phyloP scores from a whole-genome alignment of 352 stramenopile species.

The Globisporangium cylindrosporum region DNA sequence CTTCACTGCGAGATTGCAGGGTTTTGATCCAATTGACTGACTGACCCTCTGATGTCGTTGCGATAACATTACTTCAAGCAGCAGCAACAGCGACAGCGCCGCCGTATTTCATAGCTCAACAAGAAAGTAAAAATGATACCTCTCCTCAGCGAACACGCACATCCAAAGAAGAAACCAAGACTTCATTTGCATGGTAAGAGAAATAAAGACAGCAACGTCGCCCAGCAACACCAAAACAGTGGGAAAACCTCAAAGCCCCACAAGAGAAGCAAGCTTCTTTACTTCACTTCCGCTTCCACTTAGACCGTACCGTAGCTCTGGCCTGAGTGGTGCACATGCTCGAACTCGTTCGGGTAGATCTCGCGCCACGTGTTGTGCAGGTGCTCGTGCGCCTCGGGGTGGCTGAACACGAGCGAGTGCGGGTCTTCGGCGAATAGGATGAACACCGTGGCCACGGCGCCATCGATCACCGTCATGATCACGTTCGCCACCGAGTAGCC shows the following conservation, averaged over 20 bases:
- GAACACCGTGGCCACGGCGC: constrained; percentile 50
- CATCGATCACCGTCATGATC: constrained; percentile 48
- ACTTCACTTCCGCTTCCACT: neutral
- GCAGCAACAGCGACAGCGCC: no score
- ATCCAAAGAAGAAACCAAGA: neutral
- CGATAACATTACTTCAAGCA: no score
- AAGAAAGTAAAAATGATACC: no score
- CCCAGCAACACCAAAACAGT: neutral
- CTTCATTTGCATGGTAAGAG: neutral
- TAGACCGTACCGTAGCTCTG: constrained; percentile 13
- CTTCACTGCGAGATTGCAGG: no score
- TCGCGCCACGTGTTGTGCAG: constrained; percentile 42
- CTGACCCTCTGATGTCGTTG: no score
- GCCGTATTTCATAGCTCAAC: no score
- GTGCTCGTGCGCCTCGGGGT: constrained; percentile 35
- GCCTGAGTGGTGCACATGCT: constrained; percentile 12
- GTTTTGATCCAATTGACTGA: no score
- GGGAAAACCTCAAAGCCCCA: neutral
- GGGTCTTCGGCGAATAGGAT: constrained; percentile 53
- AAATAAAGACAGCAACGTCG: neutral
- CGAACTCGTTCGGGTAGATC: constrained; percentile 47
- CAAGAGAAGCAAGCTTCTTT: neutral
- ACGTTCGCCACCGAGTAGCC: constrained; percentile 48
- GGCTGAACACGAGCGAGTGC: constrained; percentile 34
- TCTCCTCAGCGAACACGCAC: no score